A percentile compares a stretch with the other conserved stretches of the same genome.
These are phyloP conservation scores for Chlorencoelia australis DNA, from an alignment of 2,329 filamentous ascomycete genomes.

Conservation along the genomic window DNA sequence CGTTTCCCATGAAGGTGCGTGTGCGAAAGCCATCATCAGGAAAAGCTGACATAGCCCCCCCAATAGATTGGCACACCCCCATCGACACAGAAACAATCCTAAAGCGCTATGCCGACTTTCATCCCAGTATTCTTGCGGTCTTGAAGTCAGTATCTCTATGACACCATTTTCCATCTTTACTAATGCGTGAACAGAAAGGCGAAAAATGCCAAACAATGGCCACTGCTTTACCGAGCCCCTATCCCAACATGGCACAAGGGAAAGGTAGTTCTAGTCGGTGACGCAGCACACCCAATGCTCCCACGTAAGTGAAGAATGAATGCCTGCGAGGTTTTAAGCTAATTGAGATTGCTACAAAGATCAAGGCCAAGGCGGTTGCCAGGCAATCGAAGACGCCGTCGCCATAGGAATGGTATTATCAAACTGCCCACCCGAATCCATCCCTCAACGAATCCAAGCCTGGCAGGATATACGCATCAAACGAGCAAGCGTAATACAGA, in stretches of 20 bases:
- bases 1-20: no score
- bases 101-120: constrained; percentile 18
- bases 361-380: constrained; percentile 48
- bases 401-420: constrained; percentile 30
- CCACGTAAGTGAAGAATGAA: neutral
- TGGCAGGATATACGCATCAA: constrained; percentile 3
- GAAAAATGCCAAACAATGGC: constrained; percentile 5
- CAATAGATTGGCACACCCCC: constrained; percentile 1
- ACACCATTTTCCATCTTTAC: no score
- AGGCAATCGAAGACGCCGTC: constrained; percentile 33
- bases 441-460: neutral
- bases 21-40: no score
- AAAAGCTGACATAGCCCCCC: no score
- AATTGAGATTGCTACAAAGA: constrained; percentile 39
- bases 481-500: constrained; percentile 1
- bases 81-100: neutral
- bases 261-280: constrained; percentile 48
- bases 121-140: neutral
- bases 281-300: constrained; percentile 58
- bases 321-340: neutral
- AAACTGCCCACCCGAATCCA: no score
- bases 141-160: neutral
- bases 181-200: neutral
- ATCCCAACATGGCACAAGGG: constrained; percentile 43
- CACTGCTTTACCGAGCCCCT: constrained; percentile 4